Evolutionary conservation across 345 rosid species (phyloP).

Genomic region (Heritiera littoralis): DNA sequence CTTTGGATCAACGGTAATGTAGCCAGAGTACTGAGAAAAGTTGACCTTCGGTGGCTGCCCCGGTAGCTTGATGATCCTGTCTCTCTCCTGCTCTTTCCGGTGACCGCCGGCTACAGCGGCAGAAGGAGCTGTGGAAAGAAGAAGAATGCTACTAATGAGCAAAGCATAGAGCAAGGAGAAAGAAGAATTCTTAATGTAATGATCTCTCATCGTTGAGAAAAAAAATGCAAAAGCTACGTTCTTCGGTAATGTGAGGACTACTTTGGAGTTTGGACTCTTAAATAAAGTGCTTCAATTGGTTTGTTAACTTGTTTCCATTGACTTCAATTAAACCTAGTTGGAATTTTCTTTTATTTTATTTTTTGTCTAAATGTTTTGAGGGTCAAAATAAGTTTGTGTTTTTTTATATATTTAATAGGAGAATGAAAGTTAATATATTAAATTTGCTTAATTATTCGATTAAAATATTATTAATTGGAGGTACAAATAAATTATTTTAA

Average conservation of each 20-base stretch:
- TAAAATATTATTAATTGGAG: too few species aligned
- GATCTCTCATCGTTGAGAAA: constrained; percentile 13
- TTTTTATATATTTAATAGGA: too few species aligned
- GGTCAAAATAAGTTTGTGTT: background rate
- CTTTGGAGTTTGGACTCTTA: constrained; percentile 15
- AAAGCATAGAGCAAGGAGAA: constrained; percentile 5
- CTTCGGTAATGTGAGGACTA: background rate
- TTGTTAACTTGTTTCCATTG: constrained; percentile 20
- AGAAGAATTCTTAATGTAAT: constrained; percentile 4
- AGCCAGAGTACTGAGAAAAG: constrained; percentile 81
- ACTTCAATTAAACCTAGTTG: constrained; percentile 19
- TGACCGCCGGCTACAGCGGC: background rate
- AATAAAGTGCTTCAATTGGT: constrained; percentile 10
- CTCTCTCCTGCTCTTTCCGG: constrained; percentile 44
- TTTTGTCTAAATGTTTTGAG: background rate
- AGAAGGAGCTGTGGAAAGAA: constrained; percentile 17
- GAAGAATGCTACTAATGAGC: constrained; percentile 1
- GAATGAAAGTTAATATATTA: too few species aligned
- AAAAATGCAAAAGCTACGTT: background rate
- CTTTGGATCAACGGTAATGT: constrained; percentile 51
- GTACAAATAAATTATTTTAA: background rate
- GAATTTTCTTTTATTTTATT: background rate
- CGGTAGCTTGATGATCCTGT: constrained; percentile 57
- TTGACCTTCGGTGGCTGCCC: constrained; percentile 68
- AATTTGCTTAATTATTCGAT: too few species aligned